Evolutionary conservation across 2,329 filamentous ascomycete species (phyloP).

Genomic region (Polytolypa hystricis): DNA sequence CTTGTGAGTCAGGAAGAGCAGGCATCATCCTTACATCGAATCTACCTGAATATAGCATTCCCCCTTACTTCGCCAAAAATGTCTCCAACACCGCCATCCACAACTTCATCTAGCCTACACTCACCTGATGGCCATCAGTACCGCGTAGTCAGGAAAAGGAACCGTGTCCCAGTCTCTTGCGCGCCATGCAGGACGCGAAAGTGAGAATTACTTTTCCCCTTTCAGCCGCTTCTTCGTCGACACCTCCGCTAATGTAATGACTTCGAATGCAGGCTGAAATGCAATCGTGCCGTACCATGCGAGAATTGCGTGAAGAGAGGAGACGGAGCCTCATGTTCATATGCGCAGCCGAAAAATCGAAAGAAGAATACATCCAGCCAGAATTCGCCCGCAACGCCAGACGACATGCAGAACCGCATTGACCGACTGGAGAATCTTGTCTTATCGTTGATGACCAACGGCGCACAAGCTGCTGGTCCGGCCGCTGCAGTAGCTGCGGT

Average conservation of each 20-base stretch:
- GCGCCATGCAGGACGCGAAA: constrained; percentile 86
- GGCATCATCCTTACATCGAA: too few relatives aligned
- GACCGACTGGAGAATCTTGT: constrained; percentile 88
- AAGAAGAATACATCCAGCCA: constrained; percentile 55
- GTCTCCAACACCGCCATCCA: constrained; percentile 37
- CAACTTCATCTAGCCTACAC: constrained; percentile 60
- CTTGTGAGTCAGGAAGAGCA: too few relatives aligned
- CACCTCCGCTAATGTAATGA: constrained; percentile 3
- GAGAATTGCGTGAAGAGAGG: constrained; percentile 89
- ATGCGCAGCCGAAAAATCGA: constrained; percentile 70
- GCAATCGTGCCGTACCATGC: constrained; percentile 81
- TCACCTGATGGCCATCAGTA: constrained; percentile 83
- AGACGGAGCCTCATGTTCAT: constrained; percentile 71
- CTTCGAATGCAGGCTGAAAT: constrained; percentile 55
- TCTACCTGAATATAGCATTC: not conserved
- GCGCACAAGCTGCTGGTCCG: constrained; percentile 50
- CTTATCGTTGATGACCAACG: constrained; percentile 86
- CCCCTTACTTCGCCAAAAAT: constrained; percentile 18
- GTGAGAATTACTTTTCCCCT: constrained; percentile 41
- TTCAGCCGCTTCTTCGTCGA: constrained; percentile 10
- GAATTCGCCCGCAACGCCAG: constrained; percentile 53
- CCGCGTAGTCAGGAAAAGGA: constrained; percentile 80
- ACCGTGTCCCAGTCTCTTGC: constrained; percentile 83
- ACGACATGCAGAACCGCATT: constrained; percentile 98
- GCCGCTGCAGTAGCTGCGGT: constrained; percentile 44